phyloP scores from a whole-genome alignment of 495 filamentous ascomycete species.

The Lophiotrema nucula region DNA sequence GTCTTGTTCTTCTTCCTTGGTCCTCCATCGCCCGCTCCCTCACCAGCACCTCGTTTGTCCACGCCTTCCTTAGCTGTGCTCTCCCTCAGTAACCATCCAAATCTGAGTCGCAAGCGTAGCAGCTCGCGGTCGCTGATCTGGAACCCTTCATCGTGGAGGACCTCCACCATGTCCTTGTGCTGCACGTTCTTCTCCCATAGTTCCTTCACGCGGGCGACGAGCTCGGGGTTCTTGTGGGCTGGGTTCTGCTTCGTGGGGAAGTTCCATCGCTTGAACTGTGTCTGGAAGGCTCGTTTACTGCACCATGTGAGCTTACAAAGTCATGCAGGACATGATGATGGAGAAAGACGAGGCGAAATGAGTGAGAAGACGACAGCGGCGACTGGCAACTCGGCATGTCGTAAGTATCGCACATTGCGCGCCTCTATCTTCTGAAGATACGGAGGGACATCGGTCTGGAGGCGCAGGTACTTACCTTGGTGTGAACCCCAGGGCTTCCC shows the following conservation, averaged over 20 bases:
- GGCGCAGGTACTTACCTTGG: conserved; percentile 30
- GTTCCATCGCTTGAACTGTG: conserved; percentile 72
- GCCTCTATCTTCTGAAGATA: too few species aligned
- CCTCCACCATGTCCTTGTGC: conserved; percentile 70
- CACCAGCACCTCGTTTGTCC: too few species aligned
- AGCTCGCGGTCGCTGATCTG: conserved; percentile 68
- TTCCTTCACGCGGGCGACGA: conserved; percentile 67
- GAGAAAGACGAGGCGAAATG: too few species aligned
- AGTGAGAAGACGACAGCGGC: too few species aligned
- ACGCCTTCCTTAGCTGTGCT: too few species aligned
- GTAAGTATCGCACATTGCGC: too few species aligned
- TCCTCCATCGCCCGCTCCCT: too few species aligned
- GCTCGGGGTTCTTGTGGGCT: conserved; percentile 61
- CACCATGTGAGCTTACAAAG: too few species aligned
- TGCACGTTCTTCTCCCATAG: conserved; percentile 72
- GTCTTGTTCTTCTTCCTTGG: conserved; percentile 3
- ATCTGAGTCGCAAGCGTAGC: conserved; percentile 61
- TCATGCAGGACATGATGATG: too few species aligned
- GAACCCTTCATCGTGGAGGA: conserved; percentile 68
- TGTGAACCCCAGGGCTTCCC: conserved; percentile 24
- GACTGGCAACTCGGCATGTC: too few species aligned
- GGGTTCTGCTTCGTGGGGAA: conserved; percentile 73
- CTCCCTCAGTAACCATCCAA: conserved; percentile 51
- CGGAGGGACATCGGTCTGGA: conserved; percentile 6
- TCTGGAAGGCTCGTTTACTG: conserved; percentile 66